Evolutionary conservation across 2,329 filamentous ascomycete species (phyloP).

Genomic region (Rachicladosporium sp.): DNA sequence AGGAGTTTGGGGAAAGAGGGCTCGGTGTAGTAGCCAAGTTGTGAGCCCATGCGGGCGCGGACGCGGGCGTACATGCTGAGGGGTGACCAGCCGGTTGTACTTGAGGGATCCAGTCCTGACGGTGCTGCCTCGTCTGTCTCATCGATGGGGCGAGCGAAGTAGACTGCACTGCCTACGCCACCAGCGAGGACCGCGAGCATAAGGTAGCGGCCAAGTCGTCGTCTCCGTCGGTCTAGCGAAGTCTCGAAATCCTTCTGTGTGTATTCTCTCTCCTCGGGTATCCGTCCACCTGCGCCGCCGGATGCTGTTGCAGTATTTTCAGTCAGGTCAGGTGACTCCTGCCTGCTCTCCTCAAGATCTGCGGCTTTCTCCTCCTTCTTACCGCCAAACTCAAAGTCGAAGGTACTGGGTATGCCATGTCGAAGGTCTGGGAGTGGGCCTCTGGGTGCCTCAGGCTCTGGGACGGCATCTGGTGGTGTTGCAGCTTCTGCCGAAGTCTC

Average conservation of each 20-base stretch:
- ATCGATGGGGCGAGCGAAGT: conserved; percentile 82
- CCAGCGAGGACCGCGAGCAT: conserved; percentile 50
- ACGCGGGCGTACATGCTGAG: conserved; percentile 70
- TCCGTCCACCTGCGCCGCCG: conserved; percentile 29
- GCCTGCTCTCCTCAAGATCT: conserved; percentile 10
- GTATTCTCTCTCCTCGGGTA: conserved; percentile 48
- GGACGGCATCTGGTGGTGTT: background rate
- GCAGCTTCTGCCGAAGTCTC: background rate
- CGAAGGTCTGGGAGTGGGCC: conserved; percentile 78
- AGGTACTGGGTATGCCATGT: conserved; percentile 85
- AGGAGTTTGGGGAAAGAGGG: conserved; percentile 89
- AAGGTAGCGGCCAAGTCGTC: conserved; percentile 62
- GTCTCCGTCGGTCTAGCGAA: conserved; percentile 75
- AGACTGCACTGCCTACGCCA: conserved; percentile 49
- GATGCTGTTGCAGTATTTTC: conserved; percentile 19
- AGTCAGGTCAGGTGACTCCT: conserved; percentile 16
- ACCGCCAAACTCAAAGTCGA: conserved; percentile 59
- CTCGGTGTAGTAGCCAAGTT: conserved; percentile 87
- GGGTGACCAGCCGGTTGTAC: conserved; percentile 68
- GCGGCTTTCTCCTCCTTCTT: conserved; percentile 15
- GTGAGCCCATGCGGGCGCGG: conserved; percentile 59
- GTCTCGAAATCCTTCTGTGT: conserved; percentile 78
- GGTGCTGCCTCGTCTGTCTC: conserved; percentile 53
- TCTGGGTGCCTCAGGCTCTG: conserved; percentile 10
- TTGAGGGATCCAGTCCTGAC: conserved; percentile 44